These are phyloP conservation scores for Zymoseptoria ardabiliae DNA, from an alignment of 2,329 filamentous ascomycete genomes.

Conservation along the genomic window DNA sequence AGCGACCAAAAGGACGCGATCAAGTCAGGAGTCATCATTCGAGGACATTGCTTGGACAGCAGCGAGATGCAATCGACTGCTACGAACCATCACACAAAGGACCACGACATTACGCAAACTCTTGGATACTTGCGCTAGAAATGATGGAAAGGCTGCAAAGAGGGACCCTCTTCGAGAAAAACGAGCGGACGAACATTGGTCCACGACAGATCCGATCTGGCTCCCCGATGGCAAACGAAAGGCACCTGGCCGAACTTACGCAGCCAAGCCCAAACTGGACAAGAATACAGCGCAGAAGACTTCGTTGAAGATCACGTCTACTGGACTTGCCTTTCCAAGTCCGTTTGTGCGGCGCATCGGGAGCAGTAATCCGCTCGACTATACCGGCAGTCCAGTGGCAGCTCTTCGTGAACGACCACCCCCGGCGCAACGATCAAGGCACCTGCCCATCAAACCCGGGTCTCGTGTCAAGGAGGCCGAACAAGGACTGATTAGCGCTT, in stretches of 20 bases:
- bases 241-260: constrained; percentile 7
- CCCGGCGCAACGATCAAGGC: neutral
- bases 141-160: neutral
- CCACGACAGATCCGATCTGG: constrained; percentile 13
- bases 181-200: constrained; percentile 6
- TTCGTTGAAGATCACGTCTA: neutral
- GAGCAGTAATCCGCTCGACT: neutral
- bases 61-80: constrained; percentile 15
- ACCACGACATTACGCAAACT: constrained; percentile 11
- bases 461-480: constrained; percentile 4
- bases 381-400: neutral
- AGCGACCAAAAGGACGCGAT: constrained; percentile 7
- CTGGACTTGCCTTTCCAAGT: constrained; percentile 7
- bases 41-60: constrained; percentile 17
- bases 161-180: neutral
- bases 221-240: constrained; percentile 9
- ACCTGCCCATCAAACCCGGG: constrained; percentile 4
- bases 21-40: constrained; percentile 1
- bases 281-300: neutral
- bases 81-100: constrained; percentile 15
- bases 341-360: constrained; percentile 11
- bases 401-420: neutral
- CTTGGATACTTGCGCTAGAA: neutral
- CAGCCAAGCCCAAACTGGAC: constrained; percentile 1
- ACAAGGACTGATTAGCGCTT: constrained; percentile 1